Evolutionary conservation across 1,139 yeast genomes (phyloP), one percentile per base, ranked within the genome.

Genomic region (Meyerozyma athensensis): DNA sequence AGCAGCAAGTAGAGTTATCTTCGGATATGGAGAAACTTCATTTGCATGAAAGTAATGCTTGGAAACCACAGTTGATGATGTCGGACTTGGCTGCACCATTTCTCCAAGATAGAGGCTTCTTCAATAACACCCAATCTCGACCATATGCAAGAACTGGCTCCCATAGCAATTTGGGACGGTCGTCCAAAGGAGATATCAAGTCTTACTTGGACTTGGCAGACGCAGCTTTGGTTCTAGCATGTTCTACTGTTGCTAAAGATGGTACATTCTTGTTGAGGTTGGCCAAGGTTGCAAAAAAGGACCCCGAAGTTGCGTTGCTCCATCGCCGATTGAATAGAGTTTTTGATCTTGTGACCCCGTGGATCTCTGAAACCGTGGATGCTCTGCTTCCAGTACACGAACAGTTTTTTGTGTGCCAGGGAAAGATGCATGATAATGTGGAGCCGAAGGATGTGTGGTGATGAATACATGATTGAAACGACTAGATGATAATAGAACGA

Each of bases 1-100:
- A 53, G 36, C 47, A 52, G 3, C 65, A 61, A 30, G 24, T 47
- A 1, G 23, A 33, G 7, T 30, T 52, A 9, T 26, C 35, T 2
- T 34, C 37, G 33, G 30, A 24, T 18, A 23, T 28, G 9, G 26
- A 30, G 12, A 38, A 39, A 14, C 12, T 21, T 7, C 7, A 14
- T 13, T 32, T 33, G 14, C 26, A 21, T 5, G 23, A 14, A 31
- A 20, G 20, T 7, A 23, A 33, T 9, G 35, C 22, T 31, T 12
- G 34, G 41, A 53, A 61, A 39, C 61, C 66, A 2, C 65, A 90
- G 59, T 64, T 90, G 36, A 77, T 90, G 26, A 56, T 92, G 32
- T 86, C 97, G 57, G 98, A 92, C 67, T 81, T 92, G 81, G 79
- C 84, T 59, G 86, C 72, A 50, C 90, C 95, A 28, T 74, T 78